A percentile compares a stretch with the other conserved stretches of the same genome.
These are phyloP conservation scores for Kodamaea sp. DNA, from an alignment of 1,139 yeast species.

Conservation along the genomic window DNA sequence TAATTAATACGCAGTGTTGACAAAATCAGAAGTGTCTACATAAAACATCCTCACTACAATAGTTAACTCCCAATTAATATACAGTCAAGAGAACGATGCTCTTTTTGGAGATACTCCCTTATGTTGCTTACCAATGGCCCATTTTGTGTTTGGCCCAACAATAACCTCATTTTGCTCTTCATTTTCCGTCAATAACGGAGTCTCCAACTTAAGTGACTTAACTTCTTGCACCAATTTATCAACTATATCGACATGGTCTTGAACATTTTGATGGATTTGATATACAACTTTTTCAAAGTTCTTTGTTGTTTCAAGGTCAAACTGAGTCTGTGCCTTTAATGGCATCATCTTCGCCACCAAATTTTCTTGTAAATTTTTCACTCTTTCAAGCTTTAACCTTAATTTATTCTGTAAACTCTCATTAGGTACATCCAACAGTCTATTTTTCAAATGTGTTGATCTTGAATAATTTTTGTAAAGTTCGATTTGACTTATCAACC, in stretches of 20 bases:
- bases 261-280: constrained; percentile 8
- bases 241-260: constrained; percentile 4
- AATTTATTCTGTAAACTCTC: constrained; percentile 12
- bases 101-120: too few relatives aligned
- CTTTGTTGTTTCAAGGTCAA: constrained; percentile 10
- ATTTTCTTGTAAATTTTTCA: constrained; percentile 13
- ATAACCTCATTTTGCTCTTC: not conserved
- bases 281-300: constrained; percentile 17
- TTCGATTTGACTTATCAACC: constrained; percentile 14
- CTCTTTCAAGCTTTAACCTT: constrained; percentile 8
- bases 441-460: constrained; percentile 10
- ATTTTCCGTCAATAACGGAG: not conserved
- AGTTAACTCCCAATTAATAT: too few relatives aligned
- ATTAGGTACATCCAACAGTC: constrained; percentile 18
- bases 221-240: constrained; percentile 1
- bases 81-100: too few relatives aligned
- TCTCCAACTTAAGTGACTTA: not conserved
- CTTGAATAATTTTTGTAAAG: constrained; percentile 11
- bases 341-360: constrained; percentile 17
- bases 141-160: constrained; percentile 3
- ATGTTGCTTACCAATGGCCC: constrained; percentile 2
- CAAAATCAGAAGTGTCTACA: too few relatives aligned
- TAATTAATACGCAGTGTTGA: too few relatives aligned
- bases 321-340: constrained; percentile 14
- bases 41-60: too few relatives aligned